Base-by-base conservation (phyloP, 1,284 basidiomycete species). In the Malassezia yamatoensis region DNA sequence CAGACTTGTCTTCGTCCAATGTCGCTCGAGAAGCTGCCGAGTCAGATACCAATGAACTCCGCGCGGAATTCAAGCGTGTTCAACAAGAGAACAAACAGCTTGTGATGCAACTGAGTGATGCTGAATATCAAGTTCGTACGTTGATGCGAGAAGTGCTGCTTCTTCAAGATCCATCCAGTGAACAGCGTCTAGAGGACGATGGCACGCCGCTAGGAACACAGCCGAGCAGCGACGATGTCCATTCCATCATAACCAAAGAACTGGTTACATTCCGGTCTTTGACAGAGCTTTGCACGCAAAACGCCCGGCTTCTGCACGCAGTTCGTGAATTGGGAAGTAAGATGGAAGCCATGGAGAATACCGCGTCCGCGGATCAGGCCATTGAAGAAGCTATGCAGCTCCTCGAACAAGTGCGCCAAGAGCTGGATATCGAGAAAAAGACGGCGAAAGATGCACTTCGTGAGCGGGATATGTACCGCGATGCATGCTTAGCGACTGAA, bases 181-280 rank as follows among this genome's bases (percentile, higher is more conserved):
- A 82, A 0, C 82, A 86, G 54, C 83, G 84, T 32, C 81, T 86
- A 32, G 79, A 88, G 29, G 84, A 85, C 45, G 76, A 75, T 29
- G 66, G 67, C 47, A 68, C 67, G 49, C 55, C 61, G 8, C 40
- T 63, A 16, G 54, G 53, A 8, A 61, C 62, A n/a, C 49, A 43
- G 41, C 33, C 46, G 33, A 12, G 54, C 39, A 52, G 54, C 29
- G 58, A 60, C 29, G 68, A 70, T 46, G 68, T 69, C 35, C 67
- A 72, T 61, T 78, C 79, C 0, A 83, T 96, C 61, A 93, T 96
- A 75, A 86, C 88, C 20, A 87, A 87, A 69, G 82, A 90, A 66
- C 82, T 98, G 12, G 87, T 96, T 44, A 82, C 89, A 24, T 98
- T 91, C 83, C 80, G 80, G 44, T 86, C 84, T 1, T 82, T 96